Evolutionary conservation across 805 yeast genomes (phyloP), one percentile per base, ranked within the genome.

Genomic region (Lachancea thermotolerans): DNA sequence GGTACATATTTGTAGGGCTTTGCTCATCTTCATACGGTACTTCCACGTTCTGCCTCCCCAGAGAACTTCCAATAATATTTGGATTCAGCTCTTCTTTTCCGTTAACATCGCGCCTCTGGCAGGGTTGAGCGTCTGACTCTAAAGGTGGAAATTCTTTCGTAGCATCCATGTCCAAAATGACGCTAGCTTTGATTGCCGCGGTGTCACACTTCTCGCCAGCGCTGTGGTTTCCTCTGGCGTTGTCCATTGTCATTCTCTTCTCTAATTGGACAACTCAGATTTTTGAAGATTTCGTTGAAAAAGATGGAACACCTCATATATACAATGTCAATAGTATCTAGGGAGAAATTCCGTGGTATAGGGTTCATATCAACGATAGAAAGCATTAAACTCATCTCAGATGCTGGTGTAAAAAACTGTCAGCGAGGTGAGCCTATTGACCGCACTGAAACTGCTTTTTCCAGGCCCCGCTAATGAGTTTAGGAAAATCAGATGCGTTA

Each of bases 61-160:
- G 28, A 9, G 8, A n/a, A 11, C 7, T 10, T 29, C n/a, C 29
- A 7, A 30, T 16, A 16, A 14, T 28, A 8, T 28, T 5, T 30
- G n/a, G 10, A 15, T 9, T 35, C 16, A 32, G 35, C 27, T n/a
- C 15, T 14, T 32, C 33, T 8, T 28, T 25, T 16, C 21, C 10
- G 10, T 14, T 25, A 12, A 31, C 42, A 21, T 37, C 41, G 12
- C 40, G 12, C 10, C 33, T 42, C 11, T 35, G 35, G 36, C 29
- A 48, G 27, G 17, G 35, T 14, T 10, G 17, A 10, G 51, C 32
- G 18, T 49, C 53, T 10, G 57, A 18, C 14, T 52, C 57, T 39
- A 54, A 47, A 11, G 57, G 54, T 14, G 49, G 53, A 17, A 48
- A 54, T 17, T 48, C 48, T 10, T 48, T 50, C 14, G 51, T 53